phyloP scores from a whole-genome alignment of 1,284 basidiomycete genomes.

The Fistulina hepatica region DNA sequence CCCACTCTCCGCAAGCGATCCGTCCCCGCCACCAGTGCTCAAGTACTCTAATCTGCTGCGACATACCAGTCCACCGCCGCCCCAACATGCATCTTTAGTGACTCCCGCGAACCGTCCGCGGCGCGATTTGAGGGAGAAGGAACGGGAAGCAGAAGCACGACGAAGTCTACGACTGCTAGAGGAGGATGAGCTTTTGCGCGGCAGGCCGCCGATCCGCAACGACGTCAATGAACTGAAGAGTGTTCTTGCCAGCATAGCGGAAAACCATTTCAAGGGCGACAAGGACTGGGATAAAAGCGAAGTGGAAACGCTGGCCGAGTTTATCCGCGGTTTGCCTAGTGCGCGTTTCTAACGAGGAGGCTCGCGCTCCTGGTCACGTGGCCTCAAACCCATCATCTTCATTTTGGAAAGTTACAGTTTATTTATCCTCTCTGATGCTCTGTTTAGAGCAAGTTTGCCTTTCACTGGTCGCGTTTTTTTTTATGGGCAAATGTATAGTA shows the following conservation, averaged over 20 bases:
- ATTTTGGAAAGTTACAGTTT: too few relatives aligned
- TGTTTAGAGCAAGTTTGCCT: too few relatives aligned
- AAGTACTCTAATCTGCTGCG: conserved; percentile 30
- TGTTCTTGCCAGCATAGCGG: conserved; percentile 53
- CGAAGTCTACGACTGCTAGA: conserved; percentile 60
- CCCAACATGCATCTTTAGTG: conserved; percentile 13
- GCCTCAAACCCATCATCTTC: too few relatives aligned
- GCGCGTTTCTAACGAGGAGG: too few relatives aligned
- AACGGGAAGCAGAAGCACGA: conserved; percentile 17
- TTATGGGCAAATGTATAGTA: too few relatives aligned
- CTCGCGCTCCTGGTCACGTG: too few relatives aligned
- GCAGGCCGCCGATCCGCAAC: conserved; percentile 50
- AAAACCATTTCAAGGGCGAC: conserved; percentile 49
- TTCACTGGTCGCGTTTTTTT: too few relatives aligned
- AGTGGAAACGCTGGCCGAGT: too few relatives aligned
- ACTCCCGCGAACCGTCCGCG: conserved; percentile 58
- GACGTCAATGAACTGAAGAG: conserved; percentile 56
- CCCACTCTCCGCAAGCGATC: conserved; percentile 52
- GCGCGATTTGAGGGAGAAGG: conserved; percentile 31
- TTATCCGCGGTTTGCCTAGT: too few relatives aligned
- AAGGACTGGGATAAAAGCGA: too few relatives aligned
- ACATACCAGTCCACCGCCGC: conserved; percentile 35
- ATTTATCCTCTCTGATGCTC: too few relatives aligned
- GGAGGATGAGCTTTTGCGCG: conserved; percentile 37
- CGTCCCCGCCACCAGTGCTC: conserved; percentile 52